Evolutionary conservation across 805 yeast species (phyloP), one percentile per base, ranked within the genome.

Genomic region (Hanseniaspora thailandica): DNA sequence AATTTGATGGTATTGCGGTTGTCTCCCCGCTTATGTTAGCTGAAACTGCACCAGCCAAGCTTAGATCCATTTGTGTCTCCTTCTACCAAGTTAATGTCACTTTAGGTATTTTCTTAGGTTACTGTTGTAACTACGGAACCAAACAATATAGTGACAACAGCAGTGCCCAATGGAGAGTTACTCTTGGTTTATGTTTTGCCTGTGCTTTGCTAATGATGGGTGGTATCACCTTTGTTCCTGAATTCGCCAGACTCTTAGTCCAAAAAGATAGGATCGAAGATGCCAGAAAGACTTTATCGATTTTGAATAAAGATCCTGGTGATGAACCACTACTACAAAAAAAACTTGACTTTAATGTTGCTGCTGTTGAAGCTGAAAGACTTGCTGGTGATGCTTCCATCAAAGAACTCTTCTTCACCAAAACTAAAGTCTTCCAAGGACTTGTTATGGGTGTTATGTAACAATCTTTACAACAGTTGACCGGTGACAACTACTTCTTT

Each of bases 1-100:
- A 84, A 54, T 84, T 84, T 56, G 94, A 94, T 58, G 76, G 78
- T 53, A 73, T 84, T 43, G 80, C 88, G 46, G 86, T 86, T 47
- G 72, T 82, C 55, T 82, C 81, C 35, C 88, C 90, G 48, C 68
- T 85, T 62, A 77, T 80, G 63, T 77, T 78, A 59, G 71, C 78
- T 44, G 84, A 78, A 64, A 70, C 78, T 55, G 68, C 82, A 52
- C 84, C 84, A 54, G 77, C 76, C 57, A 71, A 72, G 47, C 68
- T 79, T 51, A 76, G 84, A 74, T 84, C 84, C 64, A 70, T 81
- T 23, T 71, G 79, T 55, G 84, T 80, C 49, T 76, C 78, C 49
- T 73, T 77, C 60, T 80, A 73, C 70, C 84, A 80, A 65, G 72
- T 80, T 61, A 74, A 72, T 71, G 75, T 78, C 59, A 80, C 84